Conservation (phyloP, 208 protist species). For the Hexamita inflata region DNA sequence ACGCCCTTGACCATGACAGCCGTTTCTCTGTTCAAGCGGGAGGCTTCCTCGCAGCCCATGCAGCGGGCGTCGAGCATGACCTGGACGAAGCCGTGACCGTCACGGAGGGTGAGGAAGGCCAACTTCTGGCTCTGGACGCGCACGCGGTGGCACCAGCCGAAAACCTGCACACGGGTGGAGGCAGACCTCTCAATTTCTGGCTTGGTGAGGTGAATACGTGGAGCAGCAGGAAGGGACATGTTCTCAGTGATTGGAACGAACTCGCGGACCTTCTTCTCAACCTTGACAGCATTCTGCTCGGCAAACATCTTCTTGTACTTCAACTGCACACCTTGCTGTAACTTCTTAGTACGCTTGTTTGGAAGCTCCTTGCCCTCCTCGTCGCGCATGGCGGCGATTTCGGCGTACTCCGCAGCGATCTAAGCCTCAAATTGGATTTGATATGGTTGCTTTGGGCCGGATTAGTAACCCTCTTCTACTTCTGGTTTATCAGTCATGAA, state of each 20-base stretch:
- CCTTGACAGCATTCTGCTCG: neutral
- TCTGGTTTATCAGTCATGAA: no score
- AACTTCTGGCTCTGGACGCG: slow-evolving; percentile 71
- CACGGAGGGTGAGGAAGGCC: slow-evolving; percentile 79
- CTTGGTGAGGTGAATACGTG: neutral
- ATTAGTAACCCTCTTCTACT: no score
- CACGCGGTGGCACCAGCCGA: slow-evolving; percentile 78
- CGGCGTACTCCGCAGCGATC: neutral
- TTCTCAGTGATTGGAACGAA: neutral
- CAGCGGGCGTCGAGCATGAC: slow-evolving; percentile 60
- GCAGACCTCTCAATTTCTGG: neutral
- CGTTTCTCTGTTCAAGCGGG: slow-evolving; percentile 62
- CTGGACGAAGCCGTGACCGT: slow-evolving; percentile 81
- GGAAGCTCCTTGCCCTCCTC: neutral
- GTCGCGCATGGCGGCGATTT: neutral
- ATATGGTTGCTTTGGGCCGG: no score
- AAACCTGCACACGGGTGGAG: slow-evolving; percentile 59
- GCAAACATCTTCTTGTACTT: slow-evolving; percentile 24
- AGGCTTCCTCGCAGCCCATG: neutral
- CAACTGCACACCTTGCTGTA: neutral
- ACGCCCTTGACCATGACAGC: slow-evolving; percentile 60
- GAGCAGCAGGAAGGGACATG: neutral
- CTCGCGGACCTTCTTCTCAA: neutral
- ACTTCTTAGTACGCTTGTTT: slow-evolving; percentile 1
- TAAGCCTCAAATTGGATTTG: neutral